Base-by-base conservation (phyloP, 345 rosid genomes). In the Camelina neglecta region DNA sequence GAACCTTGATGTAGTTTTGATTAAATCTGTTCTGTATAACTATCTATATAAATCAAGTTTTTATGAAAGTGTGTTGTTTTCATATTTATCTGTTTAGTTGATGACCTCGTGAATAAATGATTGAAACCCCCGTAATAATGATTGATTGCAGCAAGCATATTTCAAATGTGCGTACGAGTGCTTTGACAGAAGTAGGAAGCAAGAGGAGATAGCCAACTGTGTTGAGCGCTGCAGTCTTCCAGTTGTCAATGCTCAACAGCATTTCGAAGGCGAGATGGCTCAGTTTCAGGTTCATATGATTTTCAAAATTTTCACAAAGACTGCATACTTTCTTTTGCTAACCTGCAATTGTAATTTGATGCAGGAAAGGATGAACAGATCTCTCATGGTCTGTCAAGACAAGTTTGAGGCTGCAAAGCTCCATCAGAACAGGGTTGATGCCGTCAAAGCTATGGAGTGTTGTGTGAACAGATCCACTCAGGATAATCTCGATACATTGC, bases 151-250 rank as follows among this genome's bases (percentile, higher is more conserved):
- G 98, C 90, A 85, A 93, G 96, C 96, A 0, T 93, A 93, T 80
- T 91, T 93, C 93, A 93, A 86, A 59, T 93, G 98, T 74, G 98
- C 97, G 1, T 84, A 91, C 47, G 93, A 91, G 73, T 93, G 98
- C 92, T 91, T 91, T 73, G 98, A 93, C 78, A 79, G 96, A 81
- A 86, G 82, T 10, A 83, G 88, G 68, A 88, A 73, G 73, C 93
- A 91, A 72, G 92, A 93, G 70, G 97, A 89, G 80, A 87, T 93
- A 35, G 79, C 86, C 63, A 82, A 70, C 75, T 93, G 98, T 35
- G 97, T 86, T 16, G 96, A 93, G 65, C 64, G 77, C 79, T 93
- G 98, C 78, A 91, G 93, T 71, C 81, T 83, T 60, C 98, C 97
- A 0, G 93, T 93, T 66, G 83, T 86, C 65, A 82, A 80, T 31